Percentiles rank a stretch among this genome's conserved stretches.
These are phyloP conservation scores for Erythrophleum ivorense DNA, from an alignment of 331 rosid species.

Conservation along the genomic window DNA sequence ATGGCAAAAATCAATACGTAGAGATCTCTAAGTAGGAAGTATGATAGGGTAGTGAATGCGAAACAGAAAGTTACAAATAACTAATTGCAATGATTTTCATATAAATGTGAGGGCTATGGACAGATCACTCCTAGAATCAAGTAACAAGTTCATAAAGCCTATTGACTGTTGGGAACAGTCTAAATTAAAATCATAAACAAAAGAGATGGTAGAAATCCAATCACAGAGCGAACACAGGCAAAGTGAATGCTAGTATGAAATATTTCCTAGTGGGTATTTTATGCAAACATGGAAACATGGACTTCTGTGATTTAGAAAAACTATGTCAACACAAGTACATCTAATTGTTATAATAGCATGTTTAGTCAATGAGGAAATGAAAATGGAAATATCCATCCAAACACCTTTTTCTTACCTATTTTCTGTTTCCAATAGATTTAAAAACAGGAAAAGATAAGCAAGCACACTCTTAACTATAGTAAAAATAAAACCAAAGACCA, in stretches of 20 bases:
- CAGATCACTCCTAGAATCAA: neutral
- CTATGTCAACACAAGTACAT: neutral
- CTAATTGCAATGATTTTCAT: neutral
- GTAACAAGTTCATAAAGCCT: neutral
- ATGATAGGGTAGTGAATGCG: neutral
- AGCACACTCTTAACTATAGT: neutral
- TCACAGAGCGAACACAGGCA: conserved; percentile 13
- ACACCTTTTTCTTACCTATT: neutral
- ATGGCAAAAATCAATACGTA: neutral
- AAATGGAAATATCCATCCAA: neutral
- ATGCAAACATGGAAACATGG: neutral
- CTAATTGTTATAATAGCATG: neutral
- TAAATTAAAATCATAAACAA: neutral
- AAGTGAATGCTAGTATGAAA: neutral
- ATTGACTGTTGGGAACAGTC: neutral
- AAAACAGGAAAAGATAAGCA: neutral
- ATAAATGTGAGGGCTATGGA: neutral
- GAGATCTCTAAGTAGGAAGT: neutral
- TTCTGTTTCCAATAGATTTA: neutral
- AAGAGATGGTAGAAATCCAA: neutral
- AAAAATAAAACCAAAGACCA: neutral
- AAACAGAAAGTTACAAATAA: neutral
- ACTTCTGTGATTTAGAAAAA: neutral
- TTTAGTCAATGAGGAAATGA: neutral
- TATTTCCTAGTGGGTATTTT: no score